Percentiles rank a stretch among this genome's conserved stretches.
Evolutionary conservation across 2,329 filamentous ascomycete species (phyloP).

Genomic region (Coniochaeta ligniaria): DNA sequence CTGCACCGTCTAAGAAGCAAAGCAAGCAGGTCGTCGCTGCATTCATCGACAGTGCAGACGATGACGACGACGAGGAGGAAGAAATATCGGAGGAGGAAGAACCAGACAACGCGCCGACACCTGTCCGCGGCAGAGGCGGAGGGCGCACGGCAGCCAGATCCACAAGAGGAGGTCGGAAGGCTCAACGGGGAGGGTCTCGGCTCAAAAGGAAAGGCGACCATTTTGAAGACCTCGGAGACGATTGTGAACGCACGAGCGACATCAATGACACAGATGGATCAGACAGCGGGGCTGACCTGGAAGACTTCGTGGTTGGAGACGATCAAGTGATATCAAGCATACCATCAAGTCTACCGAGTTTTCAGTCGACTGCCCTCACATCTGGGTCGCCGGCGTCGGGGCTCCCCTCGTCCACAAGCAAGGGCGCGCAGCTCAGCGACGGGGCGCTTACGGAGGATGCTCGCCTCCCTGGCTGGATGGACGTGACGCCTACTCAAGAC

Average conservation of each 20-base stretch:
- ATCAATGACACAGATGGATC: constrained; percentile 37
- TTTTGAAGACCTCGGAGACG: constrained; percentile 42
- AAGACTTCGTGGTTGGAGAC: constrained; percentile 51
- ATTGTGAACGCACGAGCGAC: constrained; percentile 43
- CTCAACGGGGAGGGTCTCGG: background rate
- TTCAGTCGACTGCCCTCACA: constrained; percentile 15
- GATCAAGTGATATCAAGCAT: constrained; percentile 30
- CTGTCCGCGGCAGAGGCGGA: background rate
- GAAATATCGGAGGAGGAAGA: constrained; percentile 8
- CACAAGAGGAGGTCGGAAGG: background rate
- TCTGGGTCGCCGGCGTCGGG: constrained; percentile 2
- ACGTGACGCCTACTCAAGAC: background rate
- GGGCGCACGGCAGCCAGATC: background rate
- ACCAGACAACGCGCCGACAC: background rate
- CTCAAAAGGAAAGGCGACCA: constrained; percentile 23
- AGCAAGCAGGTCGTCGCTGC: background rate
- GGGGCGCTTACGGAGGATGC: background rate
- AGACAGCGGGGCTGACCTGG: constrained; percentile 40
- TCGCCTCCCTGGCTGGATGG: background rate
- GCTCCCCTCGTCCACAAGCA: background rate
- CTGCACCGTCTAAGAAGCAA: constrained; percentile 1
- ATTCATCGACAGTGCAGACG: constrained; percentile 3
- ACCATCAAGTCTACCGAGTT: constrained; percentile 4
- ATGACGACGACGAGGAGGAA: constrained; percentile 6
- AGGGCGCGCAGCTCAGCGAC: background rate